Percentiles rank a stretch among this genome's conserved stretches.
phyloP scores from a whole-genome alignment of 1,284 basidiomycete species.

The Gomphus bonarii region DNA sequence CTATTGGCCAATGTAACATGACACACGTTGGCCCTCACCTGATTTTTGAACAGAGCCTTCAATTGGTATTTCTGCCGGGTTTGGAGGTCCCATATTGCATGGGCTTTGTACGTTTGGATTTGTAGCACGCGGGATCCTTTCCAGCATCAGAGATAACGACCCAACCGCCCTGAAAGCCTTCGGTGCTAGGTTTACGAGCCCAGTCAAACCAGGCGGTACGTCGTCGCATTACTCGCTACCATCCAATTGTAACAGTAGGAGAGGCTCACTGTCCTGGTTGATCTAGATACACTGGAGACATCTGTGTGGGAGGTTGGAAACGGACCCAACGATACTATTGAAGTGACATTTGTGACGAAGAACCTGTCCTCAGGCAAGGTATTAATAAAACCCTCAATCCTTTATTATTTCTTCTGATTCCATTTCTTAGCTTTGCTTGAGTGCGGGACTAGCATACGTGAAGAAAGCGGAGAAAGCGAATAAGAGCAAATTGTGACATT shows the following conservation, averaged over 20 bases:
- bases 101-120: constrained; percentile 75
- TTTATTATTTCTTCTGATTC: constrained; percentile 5
- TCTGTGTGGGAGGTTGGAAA: constrained; percentile 66
- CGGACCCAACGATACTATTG: constrained; percentile 53
- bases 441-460: constrained; percentile 50
- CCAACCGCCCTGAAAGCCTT: constrained; percentile 53
- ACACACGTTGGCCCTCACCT: too few relatives aligned
- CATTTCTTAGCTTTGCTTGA: constrained; percentile 34
- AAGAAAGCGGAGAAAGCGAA: constrained; percentile 39
- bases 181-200: constrained; percentile 66
- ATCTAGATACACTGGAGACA: constrained; percentile 43
- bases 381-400: constrained; percentile 12
- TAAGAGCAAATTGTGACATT: constrained; percentile 42
- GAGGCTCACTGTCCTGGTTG: not conserved
- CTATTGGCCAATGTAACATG: too few relatives aligned
- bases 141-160: constrained; percentile 47
- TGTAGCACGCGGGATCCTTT: constrained; percentile 61
- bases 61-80: constrained; percentile 60
- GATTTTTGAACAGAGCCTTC: constrained; percentile 41
- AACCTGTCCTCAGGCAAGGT: constrained; percentile 63
- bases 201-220: constrained; percentile 62
- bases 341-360: constrained; percentile 65
- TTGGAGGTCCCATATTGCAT: constrained; percentile 75
- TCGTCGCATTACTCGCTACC: not conserved
- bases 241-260: not conserved